phyloP scores from a whole-genome alignment of 305 asterid species.

The Nicotiana rustica region DNA sequence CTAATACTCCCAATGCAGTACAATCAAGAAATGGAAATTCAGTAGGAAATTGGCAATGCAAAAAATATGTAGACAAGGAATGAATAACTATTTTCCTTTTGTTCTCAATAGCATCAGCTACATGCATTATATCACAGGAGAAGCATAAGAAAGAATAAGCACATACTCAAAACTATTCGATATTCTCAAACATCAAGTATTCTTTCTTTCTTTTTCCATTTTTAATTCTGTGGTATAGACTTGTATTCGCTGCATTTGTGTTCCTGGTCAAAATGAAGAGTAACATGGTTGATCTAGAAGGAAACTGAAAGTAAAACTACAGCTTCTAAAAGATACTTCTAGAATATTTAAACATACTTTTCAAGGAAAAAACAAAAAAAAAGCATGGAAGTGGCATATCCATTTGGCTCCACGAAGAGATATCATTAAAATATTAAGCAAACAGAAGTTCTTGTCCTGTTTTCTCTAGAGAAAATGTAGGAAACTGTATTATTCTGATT shows the following conservation, averaged over 20 bases:
- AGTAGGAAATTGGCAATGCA: background rate
- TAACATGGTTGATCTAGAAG: background rate
- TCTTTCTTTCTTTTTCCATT: slow-evolving; percentile 10
- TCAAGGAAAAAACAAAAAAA: too few relatives aligned
- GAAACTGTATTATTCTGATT: background rate
- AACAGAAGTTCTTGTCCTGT: background rate
- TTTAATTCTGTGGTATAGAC: slow-evolving; percentile 2
- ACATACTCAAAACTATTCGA: slow-evolving; percentile 5
- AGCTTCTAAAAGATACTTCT: slow-evolving; percentile 6
- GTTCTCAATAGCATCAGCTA: background rate
- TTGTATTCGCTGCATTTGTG: slow-evolving; percentile 17
- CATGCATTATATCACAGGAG: background rate
- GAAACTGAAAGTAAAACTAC: background rate
- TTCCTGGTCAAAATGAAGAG: slow-evolving; percentile 6
- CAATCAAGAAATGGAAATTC: background rate
- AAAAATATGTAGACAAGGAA: background rate
- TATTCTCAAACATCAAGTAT: slow-evolving; percentile 12
- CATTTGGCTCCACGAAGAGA: background rate
- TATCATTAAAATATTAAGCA: background rate
- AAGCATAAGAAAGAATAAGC: slow-evolving; percentile 6
- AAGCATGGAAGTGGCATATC: background rate
- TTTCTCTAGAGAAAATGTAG: background rate
- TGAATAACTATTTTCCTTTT: slow-evolving; percentile 8
- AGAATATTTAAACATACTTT: background rate
- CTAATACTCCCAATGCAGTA: background rate